Percentiles rank a stretch among this genome's conserved stretches.
Evolutionary conservation across 2,329 filamentous ascomycete species (phyloP).

Genomic region (Myriosclerotinia duriaeana): DNA sequence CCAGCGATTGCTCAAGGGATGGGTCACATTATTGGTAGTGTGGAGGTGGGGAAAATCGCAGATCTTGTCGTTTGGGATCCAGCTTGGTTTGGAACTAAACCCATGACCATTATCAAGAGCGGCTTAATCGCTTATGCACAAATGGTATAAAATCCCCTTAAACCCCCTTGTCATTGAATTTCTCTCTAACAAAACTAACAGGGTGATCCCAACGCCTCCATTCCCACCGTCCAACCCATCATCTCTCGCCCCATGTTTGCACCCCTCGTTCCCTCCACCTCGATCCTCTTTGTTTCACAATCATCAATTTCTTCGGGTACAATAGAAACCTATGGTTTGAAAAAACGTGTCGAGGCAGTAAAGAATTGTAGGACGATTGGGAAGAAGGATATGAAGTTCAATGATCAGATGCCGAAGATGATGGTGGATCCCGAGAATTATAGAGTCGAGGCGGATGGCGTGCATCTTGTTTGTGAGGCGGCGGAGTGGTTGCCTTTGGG

Average conservation of each 20-base stretch:
- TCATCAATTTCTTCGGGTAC: constrained; percentile 66
- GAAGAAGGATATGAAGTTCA: constrained; percentile 90
- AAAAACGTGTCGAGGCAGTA: constrained; percentile 78
- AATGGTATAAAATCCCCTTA: constrained; percentile 61
- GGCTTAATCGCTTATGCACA: constrained; percentile 79
- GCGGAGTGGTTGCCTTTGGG: constrained; percentile 69
- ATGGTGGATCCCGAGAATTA: constrained; percentile 90
- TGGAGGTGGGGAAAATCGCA: constrained; percentile 87
- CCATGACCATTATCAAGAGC: constrained; percentile 77
- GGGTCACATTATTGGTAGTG: constrained; percentile 77
- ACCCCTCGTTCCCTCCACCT: constrained; percentile 66
- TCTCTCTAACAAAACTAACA: constrained; percentile 39
- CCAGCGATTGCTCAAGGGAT: constrained; percentile 90
- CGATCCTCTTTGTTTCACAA: constrained; percentile 80
- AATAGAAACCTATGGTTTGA: constrained; percentile 70
- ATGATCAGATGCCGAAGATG: constrained; percentile 81
- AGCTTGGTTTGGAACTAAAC: constrained; percentile 84
- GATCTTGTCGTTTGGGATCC: constrained; percentile 88
- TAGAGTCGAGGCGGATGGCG: constrained; percentile 79
- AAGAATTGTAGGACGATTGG: constrained; percentile 70
- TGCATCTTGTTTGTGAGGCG: constrained; percentile 71
- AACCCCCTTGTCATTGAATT: not conserved
- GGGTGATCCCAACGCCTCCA: constrained; percentile 80
- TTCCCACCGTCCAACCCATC: constrained; percentile 84
- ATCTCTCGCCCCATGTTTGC: constrained; percentile 86